Conservation (phyloP, 2,329 filamentous ascomycete species). For the Microdochium paspali region DNA sequence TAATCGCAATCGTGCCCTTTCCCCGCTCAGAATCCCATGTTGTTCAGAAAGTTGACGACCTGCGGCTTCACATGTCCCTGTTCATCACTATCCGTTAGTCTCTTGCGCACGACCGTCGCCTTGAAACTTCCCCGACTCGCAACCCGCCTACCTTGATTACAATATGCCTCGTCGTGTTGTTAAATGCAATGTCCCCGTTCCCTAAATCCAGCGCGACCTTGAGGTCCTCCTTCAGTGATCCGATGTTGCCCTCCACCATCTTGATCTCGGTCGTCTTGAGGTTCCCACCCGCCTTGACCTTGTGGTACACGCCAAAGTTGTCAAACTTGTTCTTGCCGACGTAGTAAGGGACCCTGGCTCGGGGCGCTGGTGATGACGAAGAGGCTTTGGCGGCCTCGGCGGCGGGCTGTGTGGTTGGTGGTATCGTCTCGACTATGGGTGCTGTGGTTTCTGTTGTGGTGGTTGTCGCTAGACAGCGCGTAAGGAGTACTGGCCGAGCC, state of each 20-base stretch:
- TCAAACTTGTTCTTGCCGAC: constrained; percentile 62
- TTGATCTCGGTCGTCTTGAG: constrained; percentile 65
- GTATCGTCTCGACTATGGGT: not conserved
- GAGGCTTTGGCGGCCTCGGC: constrained; percentile 4
- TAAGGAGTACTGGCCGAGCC: not conserved
- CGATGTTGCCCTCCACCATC: constrained; percentile 67
- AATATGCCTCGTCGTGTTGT: constrained; percentile 61
- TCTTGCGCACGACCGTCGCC: too few relatives aligned
- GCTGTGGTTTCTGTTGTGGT: not conserved
- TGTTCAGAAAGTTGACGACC: constrained; percentile 35
- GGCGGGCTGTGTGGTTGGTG: not conserved
- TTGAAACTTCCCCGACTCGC: too few relatives aligned
- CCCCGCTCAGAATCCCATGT: constrained; percentile 18
- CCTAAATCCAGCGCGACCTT: constrained; percentile 46
- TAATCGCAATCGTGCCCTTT: not conserved
- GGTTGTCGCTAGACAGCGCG: not conserved
- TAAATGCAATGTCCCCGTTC: constrained; percentile 41
- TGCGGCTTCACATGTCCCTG: constrained; percentile 40
- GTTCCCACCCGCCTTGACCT: constrained; percentile 66
- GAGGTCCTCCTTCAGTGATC: constrained; percentile 55
- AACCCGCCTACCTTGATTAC: constrained; percentile 55
- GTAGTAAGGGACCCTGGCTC: constrained; percentile 50
- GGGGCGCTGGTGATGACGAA: constrained; percentile 11
- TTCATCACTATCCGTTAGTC: constrained; percentile 3
- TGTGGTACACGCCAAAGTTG: constrained; percentile 69